Conservation (phyloP, 2,329 filamentous ascomycete species). For the Paraphoma sp. region DNA sequence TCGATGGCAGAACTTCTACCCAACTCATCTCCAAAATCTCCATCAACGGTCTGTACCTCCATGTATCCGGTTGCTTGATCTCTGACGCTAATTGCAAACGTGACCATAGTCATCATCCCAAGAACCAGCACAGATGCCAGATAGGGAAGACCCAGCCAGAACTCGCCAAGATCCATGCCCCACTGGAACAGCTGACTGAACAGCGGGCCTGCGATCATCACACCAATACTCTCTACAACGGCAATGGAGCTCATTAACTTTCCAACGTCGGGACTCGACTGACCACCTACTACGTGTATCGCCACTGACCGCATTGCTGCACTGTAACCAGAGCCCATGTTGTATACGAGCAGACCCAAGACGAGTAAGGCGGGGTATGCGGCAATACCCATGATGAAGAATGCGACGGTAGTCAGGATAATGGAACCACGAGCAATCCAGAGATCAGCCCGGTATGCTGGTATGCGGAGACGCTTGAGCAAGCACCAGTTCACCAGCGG, state of each 20-base stretch:
- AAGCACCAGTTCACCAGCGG: constrained; percentile 51
- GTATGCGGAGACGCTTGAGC: constrained; percentile 43
- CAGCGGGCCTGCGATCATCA: constrained; percentile 55
- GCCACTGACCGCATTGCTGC: constrained; percentile 56
- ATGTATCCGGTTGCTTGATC: constrained; percentile 27
- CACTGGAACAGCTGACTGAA: constrained; percentile 55
- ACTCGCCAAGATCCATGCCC: constrained; percentile 54
- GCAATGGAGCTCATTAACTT: constrained; percentile 58
- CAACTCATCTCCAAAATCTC: constrained; percentile 11
- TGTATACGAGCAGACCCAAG: constrained; percentile 55
- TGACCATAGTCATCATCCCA: constrained; percentile 31
- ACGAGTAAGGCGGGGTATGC: constrained; percentile 52
- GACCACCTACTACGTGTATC: constrained; percentile 55
- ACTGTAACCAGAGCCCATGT: constrained; percentile 56
- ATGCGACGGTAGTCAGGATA: constrained; percentile 52
- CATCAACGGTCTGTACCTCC: constrained; percentile 25
- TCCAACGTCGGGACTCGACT: constrained; percentile 52
- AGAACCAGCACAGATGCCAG: constrained; percentile 33
- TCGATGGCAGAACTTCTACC: constrained; percentile 22
- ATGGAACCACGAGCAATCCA: constrained; percentile 55
- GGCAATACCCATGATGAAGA: constrained; percentile 55
- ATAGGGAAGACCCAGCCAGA: constrained; percentile 58
- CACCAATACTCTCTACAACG: constrained; percentile 56
- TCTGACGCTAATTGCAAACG: constrained; percentile 35
- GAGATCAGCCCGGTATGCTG: constrained; percentile 53